Conservation (phyloP, 768 basidiomycete species). For the Trametopsis cervina region DNA sequence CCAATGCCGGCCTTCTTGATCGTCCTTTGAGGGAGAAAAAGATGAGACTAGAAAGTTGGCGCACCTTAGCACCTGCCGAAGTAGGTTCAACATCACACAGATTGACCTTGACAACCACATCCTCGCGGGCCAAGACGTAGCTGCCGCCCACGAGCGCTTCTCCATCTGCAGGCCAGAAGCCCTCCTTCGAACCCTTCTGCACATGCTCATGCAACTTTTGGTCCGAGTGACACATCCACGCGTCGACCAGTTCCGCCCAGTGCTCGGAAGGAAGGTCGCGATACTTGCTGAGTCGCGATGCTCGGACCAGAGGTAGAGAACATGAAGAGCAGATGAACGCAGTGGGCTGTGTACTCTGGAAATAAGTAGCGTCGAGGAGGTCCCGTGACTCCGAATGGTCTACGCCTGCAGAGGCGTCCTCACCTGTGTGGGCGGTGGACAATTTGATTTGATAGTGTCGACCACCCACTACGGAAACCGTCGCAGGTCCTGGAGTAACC, state of each 20-base stretch:
- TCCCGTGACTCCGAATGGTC: slow-evolving; percentile 21
- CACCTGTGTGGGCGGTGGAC: slow-evolving; percentile 22
- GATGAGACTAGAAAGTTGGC: slow-evolving; percentile 8
- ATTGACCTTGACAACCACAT: slow-evolving; percentile 46
- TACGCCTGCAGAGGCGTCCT: slow-evolving; percentile 18
- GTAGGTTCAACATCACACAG: slow-evolving; percentile 32
- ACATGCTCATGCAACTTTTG: slow-evolving; percentile 75
- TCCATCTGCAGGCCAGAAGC: slow-evolving; percentile 71
- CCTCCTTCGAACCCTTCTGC: slow-evolving; percentile 46
- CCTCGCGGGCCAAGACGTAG: slow-evolving; percentile 74
- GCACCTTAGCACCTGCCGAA: too few relatives aligned
- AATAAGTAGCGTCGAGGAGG: slow-evolving; percentile 66
- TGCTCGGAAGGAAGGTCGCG: slow-evolving; percentile 91
- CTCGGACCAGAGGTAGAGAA: slow-evolving; percentile 59
- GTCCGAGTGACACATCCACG: slow-evolving; percentile 97
- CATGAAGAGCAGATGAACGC: slow-evolving; percentile 77
- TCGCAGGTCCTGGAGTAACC: slow-evolving; percentile 60
- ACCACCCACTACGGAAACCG: slow-evolving; percentile 45
- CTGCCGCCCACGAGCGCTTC: slow-evolving; percentile 86
- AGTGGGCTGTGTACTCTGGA: slow-evolving; percentile 46
- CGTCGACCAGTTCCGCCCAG: slow-evolving; percentile 95
- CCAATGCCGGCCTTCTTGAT: slow-evolving; percentile 92
- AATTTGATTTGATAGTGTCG: slow-evolving; percentile 71
- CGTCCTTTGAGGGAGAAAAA: slow-evolving; percentile 44
- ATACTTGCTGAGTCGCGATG: slow-evolving; percentile 45